Conservation (phyloP, 2,329 filamentous ascomycete species). For the Calonectria leucothoes region DNA sequence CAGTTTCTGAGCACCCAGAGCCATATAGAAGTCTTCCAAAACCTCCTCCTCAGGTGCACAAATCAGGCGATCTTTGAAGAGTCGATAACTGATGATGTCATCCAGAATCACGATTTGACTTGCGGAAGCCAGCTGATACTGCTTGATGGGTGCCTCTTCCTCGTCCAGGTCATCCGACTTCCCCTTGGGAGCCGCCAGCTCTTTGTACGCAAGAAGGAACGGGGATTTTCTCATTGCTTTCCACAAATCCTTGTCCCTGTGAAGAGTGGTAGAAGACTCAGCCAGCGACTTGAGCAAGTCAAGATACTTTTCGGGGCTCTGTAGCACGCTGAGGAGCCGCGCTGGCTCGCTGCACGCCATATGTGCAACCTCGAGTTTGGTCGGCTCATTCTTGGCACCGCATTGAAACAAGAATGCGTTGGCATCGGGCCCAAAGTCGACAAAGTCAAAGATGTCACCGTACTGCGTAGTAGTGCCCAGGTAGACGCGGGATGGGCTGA, state of each 20-base stretch:
- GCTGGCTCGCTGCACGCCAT: constrained; percentile 88
- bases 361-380: constrained; percentile 83
- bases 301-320: constrained; percentile 87
- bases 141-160: constrained; percentile 74
- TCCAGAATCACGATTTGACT: constrained; percentile 82
- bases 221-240: constrained; percentile 78
- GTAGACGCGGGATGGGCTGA: constrained; percentile 81
- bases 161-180: constrained; percentile 66
- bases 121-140: constrained; percentile 82
- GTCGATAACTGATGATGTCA: constrained; percentile 87
- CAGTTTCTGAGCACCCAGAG: constrained; percentile 82
- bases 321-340: constrained; percentile 81
- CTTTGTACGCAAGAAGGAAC: constrained; percentile 87
- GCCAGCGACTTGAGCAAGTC: constrained; percentile 84
- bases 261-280: constrained; percentile 76
- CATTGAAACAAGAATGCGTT: constrained; percentile 90
- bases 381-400: constrained; percentile 92
- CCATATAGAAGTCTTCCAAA: constrained; percentile 85
- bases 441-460: constrained; percentile 94
- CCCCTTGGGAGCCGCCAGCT: constrained; percentile 65
- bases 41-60: constrained; percentile 91
- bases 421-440: constrained; percentile 89
- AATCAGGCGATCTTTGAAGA: constrained; percentile 87
- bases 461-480: constrained; percentile 79
- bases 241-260: constrained; percentile 83